Conservation (phyloP, 176 grass and related monocot species). For the Avena insularis region DNA sequence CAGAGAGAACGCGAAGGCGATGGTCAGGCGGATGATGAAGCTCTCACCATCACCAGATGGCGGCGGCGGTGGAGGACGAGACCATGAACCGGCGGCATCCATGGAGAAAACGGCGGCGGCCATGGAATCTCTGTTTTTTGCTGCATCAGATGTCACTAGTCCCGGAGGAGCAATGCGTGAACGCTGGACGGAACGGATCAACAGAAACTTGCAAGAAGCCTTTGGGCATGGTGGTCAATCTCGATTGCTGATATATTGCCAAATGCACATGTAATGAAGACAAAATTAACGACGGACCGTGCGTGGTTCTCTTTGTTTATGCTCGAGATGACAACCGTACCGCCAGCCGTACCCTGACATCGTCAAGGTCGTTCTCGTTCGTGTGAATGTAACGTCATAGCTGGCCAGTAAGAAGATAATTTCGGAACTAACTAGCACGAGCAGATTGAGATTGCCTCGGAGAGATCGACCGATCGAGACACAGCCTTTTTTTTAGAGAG, state of each 20-base stretch:
- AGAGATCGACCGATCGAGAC: too few species aligned
- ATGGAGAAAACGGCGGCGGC: too few species aligned
- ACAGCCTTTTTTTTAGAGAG: too few species aligned
- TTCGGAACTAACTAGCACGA: too few species aligned
- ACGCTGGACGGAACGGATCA: background rate
- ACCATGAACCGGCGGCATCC: too few species aligned
- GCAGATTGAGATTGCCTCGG: too few species aligned
- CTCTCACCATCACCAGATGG: background rate
- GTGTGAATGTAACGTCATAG: background rate
- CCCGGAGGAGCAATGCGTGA: background rate
- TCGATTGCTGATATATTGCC: too few species aligned
- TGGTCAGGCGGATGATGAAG: background rate
- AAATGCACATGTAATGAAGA: background rate
- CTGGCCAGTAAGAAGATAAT: background rate
- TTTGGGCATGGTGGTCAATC: background rate
- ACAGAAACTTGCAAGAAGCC: background rate
- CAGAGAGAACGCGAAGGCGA: background rate
- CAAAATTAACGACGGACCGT: background rate
- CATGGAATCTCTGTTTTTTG: background rate
- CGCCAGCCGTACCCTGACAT: background rate
- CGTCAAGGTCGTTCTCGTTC: background rate
- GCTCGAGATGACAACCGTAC: conserved; percentile 1
- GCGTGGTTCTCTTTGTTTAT: background rate
- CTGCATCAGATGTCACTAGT: too few species aligned
- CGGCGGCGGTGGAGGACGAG: background rate